Evolutionary conservation across 345 rosid genomes (phyloP).

Genomic region (Populus ilicifolia): DNA sequence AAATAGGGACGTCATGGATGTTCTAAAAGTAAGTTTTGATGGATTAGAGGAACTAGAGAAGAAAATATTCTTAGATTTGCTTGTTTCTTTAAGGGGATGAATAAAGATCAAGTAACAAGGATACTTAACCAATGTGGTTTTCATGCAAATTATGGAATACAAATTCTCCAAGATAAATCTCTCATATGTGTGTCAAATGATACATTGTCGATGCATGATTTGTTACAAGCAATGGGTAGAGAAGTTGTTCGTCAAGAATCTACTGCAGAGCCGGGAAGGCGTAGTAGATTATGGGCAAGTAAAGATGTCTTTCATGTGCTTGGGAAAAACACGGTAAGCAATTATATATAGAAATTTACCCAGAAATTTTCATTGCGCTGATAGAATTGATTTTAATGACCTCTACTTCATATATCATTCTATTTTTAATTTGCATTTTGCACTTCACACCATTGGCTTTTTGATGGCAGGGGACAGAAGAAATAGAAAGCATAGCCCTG

Average conservation of each 20-base stretch:
- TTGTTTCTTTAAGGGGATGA: slow-evolving; percentile 4
- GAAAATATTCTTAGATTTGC: neutral
- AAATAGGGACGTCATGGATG: slow-evolving; percentile 4
- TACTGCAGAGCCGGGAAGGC: slow-evolving; percentile 9
- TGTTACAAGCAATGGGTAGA: slow-evolving; percentile 17
- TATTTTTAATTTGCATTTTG: too few species aligned
- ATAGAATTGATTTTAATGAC: neutral
- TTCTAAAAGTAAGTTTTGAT: slow-evolving; percentile 12
- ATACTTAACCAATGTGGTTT: slow-evolving; percentile 9
- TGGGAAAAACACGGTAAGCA: neutral
- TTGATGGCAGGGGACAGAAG: too few species aligned
- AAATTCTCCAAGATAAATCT: slow-evolving; percentile 2
- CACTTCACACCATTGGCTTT: too few species aligned
- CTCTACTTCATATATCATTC: too few species aligned
- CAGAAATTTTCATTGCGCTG: too few species aligned
- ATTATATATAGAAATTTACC: too few species aligned
- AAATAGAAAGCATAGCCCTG: too few species aligned
- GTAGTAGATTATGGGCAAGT: slow-evolving; percentile 11
- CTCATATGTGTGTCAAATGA: neutral
- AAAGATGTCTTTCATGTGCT: slow-evolving; percentile 5
- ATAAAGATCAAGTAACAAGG: neutral
- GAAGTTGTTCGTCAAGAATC: slow-evolving; percentile 11
- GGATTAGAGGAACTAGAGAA: slow-evolving; percentile 9
- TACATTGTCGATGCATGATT: slow-evolving; percentile 8
- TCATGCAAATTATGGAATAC: slow-evolving; percentile 10